Percentiles rank a stretch among this genome's conserved stretches.
phyloP scores from a whole-genome alignment of 176 grass and related monocot species.

The Bonia amplexicaulis region DNA sequence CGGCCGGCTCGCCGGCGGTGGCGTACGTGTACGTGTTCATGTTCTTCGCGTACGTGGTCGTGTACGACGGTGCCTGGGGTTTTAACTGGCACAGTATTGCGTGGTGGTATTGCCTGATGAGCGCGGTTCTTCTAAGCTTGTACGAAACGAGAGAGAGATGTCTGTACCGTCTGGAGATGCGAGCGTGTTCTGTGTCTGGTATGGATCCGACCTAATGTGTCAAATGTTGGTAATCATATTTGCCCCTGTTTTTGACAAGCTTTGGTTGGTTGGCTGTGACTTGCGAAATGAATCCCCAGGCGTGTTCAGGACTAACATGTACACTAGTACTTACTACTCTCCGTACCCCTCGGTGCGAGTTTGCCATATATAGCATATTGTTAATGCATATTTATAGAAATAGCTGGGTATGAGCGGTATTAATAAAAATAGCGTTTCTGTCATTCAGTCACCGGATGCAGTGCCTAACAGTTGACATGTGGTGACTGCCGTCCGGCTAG shows the following conservation, averaged over 20 bases:
- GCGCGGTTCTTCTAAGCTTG: constrained; percentile 15
- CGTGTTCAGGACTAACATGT: neutral
- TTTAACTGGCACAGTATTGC: constrained; percentile 8
- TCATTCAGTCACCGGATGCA: too few species aligned
- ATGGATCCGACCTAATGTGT: constrained; percentile 38
- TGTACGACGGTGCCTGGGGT: neutral
- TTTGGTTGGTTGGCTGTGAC: neutral
- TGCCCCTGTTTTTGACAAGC: neutral
- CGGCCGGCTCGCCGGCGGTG: neutral
- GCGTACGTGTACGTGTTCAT: neutral
- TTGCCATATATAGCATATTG: too few species aligned
- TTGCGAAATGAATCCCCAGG: neutral
- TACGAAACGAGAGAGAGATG: constrained; percentile 19
- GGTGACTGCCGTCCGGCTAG: too few species aligned
- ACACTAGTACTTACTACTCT: neutral
- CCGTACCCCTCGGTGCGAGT: neutral
- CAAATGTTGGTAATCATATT: constrained; percentile 23
- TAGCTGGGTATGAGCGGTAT: too few species aligned
- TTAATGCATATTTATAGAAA: too few species aligned
- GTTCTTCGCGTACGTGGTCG: neutral
- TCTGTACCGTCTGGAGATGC: constrained; percentile 4
- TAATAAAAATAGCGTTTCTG: too few species aligned
- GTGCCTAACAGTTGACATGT: too few species aligned
- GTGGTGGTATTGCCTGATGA: neutral
- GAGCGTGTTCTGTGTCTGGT: neutral